Base-by-base conservation (phyloP, 2,329 filamentous ascomycete genomes). In the Calonectria ilicicola region DNA sequence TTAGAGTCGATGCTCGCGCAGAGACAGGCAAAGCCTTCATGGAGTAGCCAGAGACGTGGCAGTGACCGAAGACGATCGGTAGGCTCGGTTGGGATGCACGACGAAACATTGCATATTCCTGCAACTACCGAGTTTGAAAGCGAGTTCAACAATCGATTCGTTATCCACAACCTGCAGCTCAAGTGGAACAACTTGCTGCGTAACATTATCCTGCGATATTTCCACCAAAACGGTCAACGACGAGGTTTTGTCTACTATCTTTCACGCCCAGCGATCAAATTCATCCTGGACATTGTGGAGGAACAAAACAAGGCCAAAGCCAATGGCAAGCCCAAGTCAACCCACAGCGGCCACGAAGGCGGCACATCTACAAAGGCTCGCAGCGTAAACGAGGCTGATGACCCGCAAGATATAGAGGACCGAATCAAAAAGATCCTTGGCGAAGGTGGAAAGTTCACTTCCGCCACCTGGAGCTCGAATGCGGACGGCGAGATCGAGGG, bases 101-200 rank as follows among this genome's bases (percentile, higher is more conserved):
- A 90, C 46, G 89, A 89, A 23, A 89, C 88, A 17, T 86, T 93
- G 66, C 92, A 95, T 75, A 89, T 93, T 2, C 91, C 92, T 3
- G 91, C 93, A 1, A 90, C 93, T 4, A 91, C 94, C 19, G 95
- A 98, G 76, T 96, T 96, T 77, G 93, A 94, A 62, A 98, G 94
- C 83, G 96, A 98, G 81, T 99, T 98, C 87, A 97, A 97, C 82
- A 99, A 99, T 81, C 94, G 97, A 2, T 99, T 99, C 86, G 96
- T 98, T 78, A 94, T 99, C 65, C 97, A 99, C 87, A 99, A 99
- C 79, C 91, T 97, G 82, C 97, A 99, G 80, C 87, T 99, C 70
- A 99, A 99, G 84, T 99, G 97, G 97, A 98, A 98, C 86, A 99
- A 99, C 79, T 91, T 96, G 14, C 86, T 99, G 44, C 92, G 97